phyloP scores from a whole-genome alignment of 768 basidiomycete species.

The Terana coerulea region DNA sequence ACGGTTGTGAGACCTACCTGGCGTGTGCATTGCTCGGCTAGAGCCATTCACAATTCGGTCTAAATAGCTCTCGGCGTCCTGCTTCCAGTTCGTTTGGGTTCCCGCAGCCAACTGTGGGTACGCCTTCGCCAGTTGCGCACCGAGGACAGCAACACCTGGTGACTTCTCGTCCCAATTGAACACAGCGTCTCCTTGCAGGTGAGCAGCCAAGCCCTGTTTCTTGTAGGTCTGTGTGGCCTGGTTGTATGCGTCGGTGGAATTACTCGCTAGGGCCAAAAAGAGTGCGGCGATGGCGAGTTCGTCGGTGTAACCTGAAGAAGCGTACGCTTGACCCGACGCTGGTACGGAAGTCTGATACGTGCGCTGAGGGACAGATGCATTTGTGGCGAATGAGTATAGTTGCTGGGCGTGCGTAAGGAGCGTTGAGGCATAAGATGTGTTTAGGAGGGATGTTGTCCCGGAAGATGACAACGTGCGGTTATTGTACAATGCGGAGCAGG shows the following conservation, averaged over 20 bases:
- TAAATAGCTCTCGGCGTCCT: conserved; percentile 69
- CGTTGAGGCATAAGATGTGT: conserved; percentile 65
- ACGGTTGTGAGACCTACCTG: conserved; percentile 40
- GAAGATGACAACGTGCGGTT: conserved; percentile 50
- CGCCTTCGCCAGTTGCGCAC: conserved; percentile 65
- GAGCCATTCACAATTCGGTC: conserved; percentile 62
- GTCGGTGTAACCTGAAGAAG: conserved; percentile 68
- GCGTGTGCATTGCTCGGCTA: conserved; percentile 53
- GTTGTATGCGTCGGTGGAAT: conserved; percentile 52
- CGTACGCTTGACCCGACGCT: conserved; percentile 57
- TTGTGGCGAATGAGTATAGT: conserved; percentile 74
- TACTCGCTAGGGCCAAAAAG: conserved; percentile 69
- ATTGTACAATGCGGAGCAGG: conserved; percentile 80
- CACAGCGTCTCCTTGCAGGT: conserved; percentile 39
- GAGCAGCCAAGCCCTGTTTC: conserved; percentile 45
- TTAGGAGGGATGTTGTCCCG: conserved; percentile 57
- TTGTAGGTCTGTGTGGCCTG: conserved; percentile 40
- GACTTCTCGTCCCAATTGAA: conserved; percentile 91
- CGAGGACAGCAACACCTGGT: conserved; percentile 72
- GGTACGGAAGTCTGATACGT: conserved; percentile 74
- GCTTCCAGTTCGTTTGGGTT: conserved; percentile 61
- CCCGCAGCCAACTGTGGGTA: conserved; percentile 42
- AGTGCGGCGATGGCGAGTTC: conserved; percentile 75
- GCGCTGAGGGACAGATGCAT: conserved; percentile 53
- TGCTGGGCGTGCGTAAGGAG: conserved; percentile 72